These are phyloP conservation scores for Cystoderma amianthinum DNA, from an alignment of 768 basidiomycete species.

Conservation along the genomic window DNA sequence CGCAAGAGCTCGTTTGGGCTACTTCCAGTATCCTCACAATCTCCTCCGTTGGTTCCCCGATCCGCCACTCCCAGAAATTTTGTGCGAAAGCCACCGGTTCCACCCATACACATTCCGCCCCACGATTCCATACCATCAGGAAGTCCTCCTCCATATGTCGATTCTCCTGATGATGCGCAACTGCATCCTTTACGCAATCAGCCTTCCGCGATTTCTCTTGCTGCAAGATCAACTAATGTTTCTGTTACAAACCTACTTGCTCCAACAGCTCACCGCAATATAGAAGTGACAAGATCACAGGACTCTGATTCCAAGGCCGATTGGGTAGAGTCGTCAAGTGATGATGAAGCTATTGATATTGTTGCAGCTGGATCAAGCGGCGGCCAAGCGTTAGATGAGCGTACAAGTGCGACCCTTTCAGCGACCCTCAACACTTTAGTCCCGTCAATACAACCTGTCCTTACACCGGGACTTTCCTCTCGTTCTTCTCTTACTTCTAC, in stretches of 20 bases:
- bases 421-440: slow-evolving; percentile 18
- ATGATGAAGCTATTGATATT: slow-evolving; percentile 82
- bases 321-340: slow-evolving; percentile 70
- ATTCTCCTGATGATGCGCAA: slow-evolving; percentile 21
- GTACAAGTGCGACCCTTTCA: slow-evolving; percentile 57
- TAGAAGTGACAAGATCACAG: slow-evolving; percentile 21
- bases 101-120: slow-evolving; percentile 18
- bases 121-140: slow-evolving; percentile 29
- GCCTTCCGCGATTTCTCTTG: slow-evolving; percentile 32
- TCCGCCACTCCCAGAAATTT: slow-evolving; percentile 29
- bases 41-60: slow-evolving; percentile 33
- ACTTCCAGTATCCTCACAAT: slow-evolving; percentile 19
- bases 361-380: slow-evolving; percentile 79
- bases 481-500: slow-evolving; percentile 20
- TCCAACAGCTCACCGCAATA: slow-evolving; percentile 29
- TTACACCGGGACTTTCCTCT: slow-evolving; percentile 19
- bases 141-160: slow-evolving; percentile 62
- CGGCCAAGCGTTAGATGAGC: slow-evolving; percentile 75
- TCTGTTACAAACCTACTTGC: slow-evolving; percentile 60
- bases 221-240: slow-evolving; percentile 39
- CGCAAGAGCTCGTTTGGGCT: slow-evolving; percentile 33
- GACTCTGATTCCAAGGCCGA: slow-evolving; percentile 48
- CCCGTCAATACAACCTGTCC: slow-evolving; percentile 15
- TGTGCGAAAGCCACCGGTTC: slow-evolving; percentile 22
- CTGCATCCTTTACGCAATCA: slow-evolving; percentile 28